Evolutionary conservation across 192 early-diverging fungal genomes (phyloP).

Genomic region (Coemansia sp.): DNA sequence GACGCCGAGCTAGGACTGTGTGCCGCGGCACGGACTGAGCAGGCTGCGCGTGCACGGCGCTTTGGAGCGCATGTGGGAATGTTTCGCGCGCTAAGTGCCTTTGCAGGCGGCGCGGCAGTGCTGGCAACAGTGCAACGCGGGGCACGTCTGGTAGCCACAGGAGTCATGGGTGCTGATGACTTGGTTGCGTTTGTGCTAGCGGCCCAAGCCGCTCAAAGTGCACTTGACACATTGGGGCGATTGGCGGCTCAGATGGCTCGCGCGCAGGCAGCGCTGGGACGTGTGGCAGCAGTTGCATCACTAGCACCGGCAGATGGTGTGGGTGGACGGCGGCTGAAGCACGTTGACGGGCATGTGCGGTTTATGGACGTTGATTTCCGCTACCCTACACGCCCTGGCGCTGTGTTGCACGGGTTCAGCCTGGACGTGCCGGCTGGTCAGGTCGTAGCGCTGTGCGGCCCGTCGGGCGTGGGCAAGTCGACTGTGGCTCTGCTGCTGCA

Average conservation of each 20-base stretch:
- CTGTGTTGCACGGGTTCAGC: conserved; percentile 43
- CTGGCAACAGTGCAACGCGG: conserved; percentile 59
- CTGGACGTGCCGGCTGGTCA: conserved; percentile 51
- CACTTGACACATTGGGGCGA: conserved; percentile 60
- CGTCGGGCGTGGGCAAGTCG: conserved; percentile 66
- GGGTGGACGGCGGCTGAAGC: conserved; percentile 39
- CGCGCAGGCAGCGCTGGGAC: conserved; percentile 53
- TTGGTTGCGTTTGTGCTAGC: conserved; percentile 65
- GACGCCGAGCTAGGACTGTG: conserved; percentile 56
- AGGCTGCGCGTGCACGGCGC: conserved; percentile 38
- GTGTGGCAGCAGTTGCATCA: conserved; percentile 59
- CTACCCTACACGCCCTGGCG: conserved; percentile 52
- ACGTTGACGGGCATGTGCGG: conserved; percentile 53
- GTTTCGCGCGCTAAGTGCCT: conserved; percentile 64
- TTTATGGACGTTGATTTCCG: conserved; percentile 57
- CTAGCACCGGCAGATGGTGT: conserved; percentile 38
- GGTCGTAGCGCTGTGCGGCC: conserved; percentile 53
- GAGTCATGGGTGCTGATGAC: conserved; percentile 60
- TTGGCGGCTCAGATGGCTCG: conserved; percentile 63
- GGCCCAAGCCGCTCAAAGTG: conserved; percentile 62
- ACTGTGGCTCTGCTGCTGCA: conserved; percentile 71
- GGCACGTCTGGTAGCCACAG: conserved; percentile 43
- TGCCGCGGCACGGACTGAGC: conserved; percentile 39
- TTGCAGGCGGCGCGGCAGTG: conserved; percentile 59
- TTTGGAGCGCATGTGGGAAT: conserved; percentile 64